Conservation (phyloP, 768 basidiomycete species). For the Lentinula aciculospora region DNA sequence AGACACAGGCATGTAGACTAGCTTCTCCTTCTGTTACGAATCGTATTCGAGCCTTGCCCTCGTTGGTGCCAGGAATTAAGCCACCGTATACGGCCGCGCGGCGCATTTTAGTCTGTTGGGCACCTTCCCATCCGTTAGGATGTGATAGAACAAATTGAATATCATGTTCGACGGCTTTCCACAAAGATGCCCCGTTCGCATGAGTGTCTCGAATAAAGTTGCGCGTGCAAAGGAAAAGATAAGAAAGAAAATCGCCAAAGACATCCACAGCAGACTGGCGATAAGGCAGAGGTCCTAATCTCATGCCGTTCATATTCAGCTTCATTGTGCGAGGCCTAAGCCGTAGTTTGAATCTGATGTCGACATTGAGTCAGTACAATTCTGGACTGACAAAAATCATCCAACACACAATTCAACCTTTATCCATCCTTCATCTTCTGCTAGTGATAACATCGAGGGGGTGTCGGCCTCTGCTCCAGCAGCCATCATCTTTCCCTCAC, state of each 20-base stretch:
- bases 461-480: conserved; percentile 77
- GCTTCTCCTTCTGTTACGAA: conserved; percentile 85
- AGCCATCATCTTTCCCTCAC: conserved; percentile 55
- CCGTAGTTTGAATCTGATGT: conserved; percentile 69
- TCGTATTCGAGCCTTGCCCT: conserved; percentile 64
- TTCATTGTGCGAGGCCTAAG: conserved; percentile 74
- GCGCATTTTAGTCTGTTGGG: conserved; percentile 75
- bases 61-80: conserved; percentile 71
- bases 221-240: conserved; percentile 68
- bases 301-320: conserved; percentile 81
- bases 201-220: conserved; percentile 80
- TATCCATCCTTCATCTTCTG: conserved; percentile 75
- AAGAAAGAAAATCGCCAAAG: conserved; percentile 75
- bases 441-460: conserved; percentile 48
- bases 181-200: conserved; percentile 64
- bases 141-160: conserved; percentile 75
- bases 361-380: background rate
- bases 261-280: conserved; percentile 66
- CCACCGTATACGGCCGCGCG: conserved; percentile 65
- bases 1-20: conserved; percentile 74
- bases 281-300: conserved; percentile 61
- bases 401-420: conserved; percentile 65
- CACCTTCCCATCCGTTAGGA: conserved; percentile 79
- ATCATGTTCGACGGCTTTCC: conserved; percentile 65
- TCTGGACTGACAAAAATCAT: background rate